phyloP scores from a whole-genome alignment of 225 moss, liverwort and hornwort genomes.

The Antitrichia curtipendula region DNA sequence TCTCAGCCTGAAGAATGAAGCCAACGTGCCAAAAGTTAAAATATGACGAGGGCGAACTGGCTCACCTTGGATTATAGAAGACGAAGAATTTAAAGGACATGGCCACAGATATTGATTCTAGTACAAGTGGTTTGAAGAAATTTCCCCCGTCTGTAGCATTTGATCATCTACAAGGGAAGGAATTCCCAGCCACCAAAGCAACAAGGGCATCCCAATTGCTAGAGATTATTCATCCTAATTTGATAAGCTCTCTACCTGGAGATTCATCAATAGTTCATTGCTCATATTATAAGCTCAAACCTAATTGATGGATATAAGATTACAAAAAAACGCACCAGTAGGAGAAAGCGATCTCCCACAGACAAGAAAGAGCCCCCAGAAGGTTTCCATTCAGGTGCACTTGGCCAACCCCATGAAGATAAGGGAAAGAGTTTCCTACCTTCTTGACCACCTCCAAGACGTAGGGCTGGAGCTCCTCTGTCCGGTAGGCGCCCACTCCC shows the following conservation, averaged over 20 bases:
- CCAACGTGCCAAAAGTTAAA: background rate
- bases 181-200: background rate
- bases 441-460: slow-evolving; percentile 96
- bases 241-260: background rate
- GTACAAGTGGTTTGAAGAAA: background rate
- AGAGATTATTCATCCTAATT: background rate
- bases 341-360: background rate
- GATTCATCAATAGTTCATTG: background rate
- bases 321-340: background rate
- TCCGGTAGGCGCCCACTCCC: slow-evolving; percentile 93
- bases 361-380: background rate
- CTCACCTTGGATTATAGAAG: background rate
- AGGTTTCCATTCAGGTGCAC: background rate
- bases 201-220: background rate
- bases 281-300: background rate
- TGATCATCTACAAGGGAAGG: background rate
- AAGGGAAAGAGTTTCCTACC: slow-evolving; percentile 6
- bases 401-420: background rate
- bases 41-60: background rate
- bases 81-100: background rate
- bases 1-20: slow-evolving; percentile 51
- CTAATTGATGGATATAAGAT: background rate
- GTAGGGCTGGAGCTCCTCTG: slow-evolving; percentile 78
- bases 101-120: background rate
- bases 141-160: background rate